Evolutionary conservation across 2,329 filamentous ascomycete species (phyloP).

Genomic region (Byssothecium circinans): DNA sequence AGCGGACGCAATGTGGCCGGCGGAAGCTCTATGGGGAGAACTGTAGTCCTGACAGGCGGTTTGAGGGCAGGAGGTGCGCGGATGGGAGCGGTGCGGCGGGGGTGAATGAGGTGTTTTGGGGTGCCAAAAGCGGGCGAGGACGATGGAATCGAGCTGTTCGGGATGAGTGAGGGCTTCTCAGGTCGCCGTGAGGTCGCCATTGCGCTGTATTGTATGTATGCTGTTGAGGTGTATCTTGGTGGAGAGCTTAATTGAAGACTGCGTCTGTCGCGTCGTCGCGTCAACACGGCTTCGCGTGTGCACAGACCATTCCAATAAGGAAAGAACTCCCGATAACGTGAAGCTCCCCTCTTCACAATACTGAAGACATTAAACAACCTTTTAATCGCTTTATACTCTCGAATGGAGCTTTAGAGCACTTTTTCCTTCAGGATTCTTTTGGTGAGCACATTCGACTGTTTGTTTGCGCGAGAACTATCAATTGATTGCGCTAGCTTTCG

Average conservation of each 20-base stretch:
- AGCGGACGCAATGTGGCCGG: constrained; percentile 84
- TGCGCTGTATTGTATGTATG: constrained; percentile 6
- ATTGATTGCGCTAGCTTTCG: too few relatives aligned
- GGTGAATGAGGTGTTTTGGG: constrained; percentile 74
- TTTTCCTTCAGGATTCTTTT: too few relatives aligned
- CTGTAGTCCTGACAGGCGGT: constrained; percentile 59
- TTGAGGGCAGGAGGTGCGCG: constrained; percentile 52
- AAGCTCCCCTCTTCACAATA: too few relatives aligned
- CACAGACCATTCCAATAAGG: constrained; percentile 8
- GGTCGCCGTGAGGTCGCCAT: constrained; percentile 36
- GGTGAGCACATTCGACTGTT: too few relatives aligned
- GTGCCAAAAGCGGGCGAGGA: constrained; percentile 91
- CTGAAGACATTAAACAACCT: too few relatives aligned
- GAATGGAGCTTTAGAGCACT: too few relatives aligned
- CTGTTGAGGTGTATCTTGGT: not conserved
- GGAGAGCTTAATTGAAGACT: constrained; percentile 6
- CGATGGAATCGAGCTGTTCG: constrained; percentile 69
- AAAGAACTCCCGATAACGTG: too few relatives aligned
- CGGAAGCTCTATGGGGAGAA: constrained; percentile 87
- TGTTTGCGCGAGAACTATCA: too few relatives aligned
- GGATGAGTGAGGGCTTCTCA: constrained; percentile 33
- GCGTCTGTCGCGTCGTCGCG: constrained; percentile 27
- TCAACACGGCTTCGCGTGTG: constrained; percentile 18
- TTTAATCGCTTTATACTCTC: too few relatives aligned
- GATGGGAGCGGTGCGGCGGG: constrained; percentile 47